phyloP scores from a whole-genome alignment of 2,329 filamentous ascomycete genomes.

The Arthrocladium fulminans region DNA sequence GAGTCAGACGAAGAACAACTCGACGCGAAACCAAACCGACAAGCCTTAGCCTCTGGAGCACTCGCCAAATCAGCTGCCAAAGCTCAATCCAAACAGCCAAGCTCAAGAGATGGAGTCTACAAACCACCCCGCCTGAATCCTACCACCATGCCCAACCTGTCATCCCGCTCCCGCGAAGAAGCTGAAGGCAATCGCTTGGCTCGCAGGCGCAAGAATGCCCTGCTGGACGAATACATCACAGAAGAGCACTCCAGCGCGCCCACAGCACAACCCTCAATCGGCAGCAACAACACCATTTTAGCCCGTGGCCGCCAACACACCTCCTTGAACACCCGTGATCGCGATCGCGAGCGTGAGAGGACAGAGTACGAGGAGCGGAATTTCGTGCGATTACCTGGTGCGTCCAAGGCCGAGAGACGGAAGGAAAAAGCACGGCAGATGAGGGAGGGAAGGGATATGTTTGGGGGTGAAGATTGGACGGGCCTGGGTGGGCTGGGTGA shows the following conservation, averaged over 20 bases:
- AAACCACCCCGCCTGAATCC: slow-evolving; percentile 80
- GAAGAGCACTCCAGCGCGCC: slow-evolving; percentile 77
- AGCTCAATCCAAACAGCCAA: slow-evolving; percentile 12
- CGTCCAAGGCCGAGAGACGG: slow-evolving; percentile 75
- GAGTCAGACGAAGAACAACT: slow-evolving; percentile 49
- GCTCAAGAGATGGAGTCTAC: slow-evolving; percentile 58
- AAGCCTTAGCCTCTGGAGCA: slow-evolving; percentile 31
- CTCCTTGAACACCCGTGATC: slow-evolving; percentile 55
- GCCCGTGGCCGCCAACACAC: slow-evolving; percentile 70
- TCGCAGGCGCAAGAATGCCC: slow-evolving; percentile 63
- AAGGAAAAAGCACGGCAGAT: slow-evolving; percentile 46
- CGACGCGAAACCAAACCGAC: slow-evolving; percentile 53
- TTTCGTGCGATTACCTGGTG: slow-evolving; percentile 74
- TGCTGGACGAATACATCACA: slow-evolving; percentile 84
- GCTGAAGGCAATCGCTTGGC: slow-evolving; percentile 38
- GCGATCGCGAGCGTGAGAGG: slow-evolving; percentile 68
- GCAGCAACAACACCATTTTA: slow-evolving; percentile 63
- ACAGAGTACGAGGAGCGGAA: slow-evolving; percentile 86
- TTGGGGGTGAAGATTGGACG: slow-evolving; percentile 90
- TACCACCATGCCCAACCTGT: slow-evolving; percentile 60
- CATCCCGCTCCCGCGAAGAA: slow-evolving; percentile 52
- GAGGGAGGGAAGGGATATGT: slow-evolving; percentile 46
- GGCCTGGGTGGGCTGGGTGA: slow-evolving; percentile 76
- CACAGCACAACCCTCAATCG: slow-evolving; percentile 78
- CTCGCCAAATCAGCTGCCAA: slow-evolving; percentile 6